Evolutionary conservation across 208 protist species (phyloP).

Genomic region (Leishmania tropica): DNA sequence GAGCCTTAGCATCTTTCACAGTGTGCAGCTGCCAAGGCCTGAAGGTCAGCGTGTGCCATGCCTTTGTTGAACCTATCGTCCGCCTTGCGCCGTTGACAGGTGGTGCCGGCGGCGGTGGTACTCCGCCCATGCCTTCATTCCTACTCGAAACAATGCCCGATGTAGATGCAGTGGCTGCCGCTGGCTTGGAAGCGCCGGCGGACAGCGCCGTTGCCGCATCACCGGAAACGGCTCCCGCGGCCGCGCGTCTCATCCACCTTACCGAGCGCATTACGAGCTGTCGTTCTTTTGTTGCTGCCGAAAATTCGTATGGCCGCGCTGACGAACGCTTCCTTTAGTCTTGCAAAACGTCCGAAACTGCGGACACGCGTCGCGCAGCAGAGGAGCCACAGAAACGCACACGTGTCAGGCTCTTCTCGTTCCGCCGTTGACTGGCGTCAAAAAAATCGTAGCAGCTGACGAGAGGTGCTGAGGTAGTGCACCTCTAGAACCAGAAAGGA

Average conservation of each 20-base stretch:
- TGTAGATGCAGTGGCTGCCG: background rate
- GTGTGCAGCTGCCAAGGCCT: constrained; percentile 63
- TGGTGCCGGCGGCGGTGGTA: constrained; percentile 8
- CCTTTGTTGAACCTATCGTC: constrained; percentile 14
- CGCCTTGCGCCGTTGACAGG: constrained; percentile 9
- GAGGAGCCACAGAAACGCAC: constrained; percentile 1
- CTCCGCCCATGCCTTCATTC: background rate
- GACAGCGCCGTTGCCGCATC: background rate
- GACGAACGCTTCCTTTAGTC: background rate
- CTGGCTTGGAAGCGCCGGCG: background rate
- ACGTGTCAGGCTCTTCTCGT: background rate
- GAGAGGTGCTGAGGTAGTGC: background rate
- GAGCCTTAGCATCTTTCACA: constrained; percentile 27
- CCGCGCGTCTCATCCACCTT: constrained; percentile 10
- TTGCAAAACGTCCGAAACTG: background rate
- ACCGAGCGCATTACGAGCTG: background rate
- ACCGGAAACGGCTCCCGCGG: background rate
- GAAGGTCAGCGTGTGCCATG: constrained; percentile 52
- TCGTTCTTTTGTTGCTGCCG: background rate
- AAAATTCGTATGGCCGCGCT: background rate
- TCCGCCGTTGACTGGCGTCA: background rate
- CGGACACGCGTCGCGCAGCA: background rate
- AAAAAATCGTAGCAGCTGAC: background rate
- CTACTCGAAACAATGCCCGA: background rate
- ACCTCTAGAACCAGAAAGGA: background rate